Evolutionary conservation across 108 stramenopile genomes (phyloP), one percentile per base, ranked within the genome.

Genomic region (Hondaea fermentalgiana): DNA sequence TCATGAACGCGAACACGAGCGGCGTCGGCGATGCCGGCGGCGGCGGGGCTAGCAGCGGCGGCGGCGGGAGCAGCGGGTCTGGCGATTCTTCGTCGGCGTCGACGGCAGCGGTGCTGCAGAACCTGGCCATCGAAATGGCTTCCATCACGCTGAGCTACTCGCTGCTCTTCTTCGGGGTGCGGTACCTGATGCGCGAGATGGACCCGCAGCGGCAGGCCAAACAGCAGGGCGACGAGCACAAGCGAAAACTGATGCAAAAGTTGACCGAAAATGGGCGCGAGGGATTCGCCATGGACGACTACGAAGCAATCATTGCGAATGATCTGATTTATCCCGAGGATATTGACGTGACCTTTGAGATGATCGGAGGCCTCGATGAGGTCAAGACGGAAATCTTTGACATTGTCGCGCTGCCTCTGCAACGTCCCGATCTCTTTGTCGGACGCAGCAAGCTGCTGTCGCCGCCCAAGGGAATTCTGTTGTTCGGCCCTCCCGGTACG

Each of bases 381-480:
- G 88, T 72, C n/a, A 64, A 71, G 55, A 87, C 25, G 57, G 97
- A 98, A 90, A 91, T 99, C 25, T 96, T 95, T 88, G 97, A 98
- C 53, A 90, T 98, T 51, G 97, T 97, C 17, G 95, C 97, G 6
- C 87, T 98, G 89, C 99, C 99, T 5, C 91, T 99, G 53, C 87
- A 96, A 21, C 89, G 96, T 42, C 97, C 98, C 16, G 97, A 98
- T 72, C 88, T 97, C 23, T 97, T 96, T 90, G 69, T 64, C 5
- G 71, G 90, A 10, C 91, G 89, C 44, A 91, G 87, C 44, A 93
- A 93, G 14, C 89, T 97, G 87, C 93, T 96, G 4, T 90, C 93
- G 42, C 95, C 95, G 16, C 97, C 97, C 2, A 94, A 92, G 59
- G 99, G 99, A n/a, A 96, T 98, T 60, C 89, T 99, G 42, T 92